Evolutionary conservation across 164 flowering plant genomes (phyloP).

Genomic region (Liriodendron chinense): DNA sequence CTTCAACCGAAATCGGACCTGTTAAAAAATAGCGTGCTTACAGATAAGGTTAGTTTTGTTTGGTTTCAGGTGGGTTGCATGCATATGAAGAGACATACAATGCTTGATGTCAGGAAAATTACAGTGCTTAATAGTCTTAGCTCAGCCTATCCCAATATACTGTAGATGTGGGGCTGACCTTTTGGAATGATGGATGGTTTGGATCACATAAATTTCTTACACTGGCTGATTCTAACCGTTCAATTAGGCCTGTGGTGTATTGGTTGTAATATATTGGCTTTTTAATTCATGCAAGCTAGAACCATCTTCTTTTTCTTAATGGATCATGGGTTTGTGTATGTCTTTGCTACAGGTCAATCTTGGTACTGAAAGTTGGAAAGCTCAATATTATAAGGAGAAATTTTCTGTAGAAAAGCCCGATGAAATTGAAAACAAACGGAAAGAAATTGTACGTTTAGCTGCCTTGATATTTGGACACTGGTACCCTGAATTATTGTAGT

Average conservation of each 20-base stretch:
- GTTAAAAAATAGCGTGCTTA: constrained; percentile 21
- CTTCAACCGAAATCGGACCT: constrained; percentile 24
- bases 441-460: constrained; percentile 22
- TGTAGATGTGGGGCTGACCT: too few relatives aligned
- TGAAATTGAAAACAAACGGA: constrained; percentile 32
- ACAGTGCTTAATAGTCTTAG: too few relatives aligned
- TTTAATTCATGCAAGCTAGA: not conserved
- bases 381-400: constrained; percentile 43
- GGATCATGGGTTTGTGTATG: not conserved
- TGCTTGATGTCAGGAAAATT: too few relatives aligned
- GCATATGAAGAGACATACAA: too few relatives aligned
- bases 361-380: constrained; percentile 39
- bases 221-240: too few relatives aligned
- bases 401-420: constrained; percentile 25
- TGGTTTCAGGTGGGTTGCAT: not conserved
- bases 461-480: not conserved
- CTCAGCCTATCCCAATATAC: too few relatives aligned
- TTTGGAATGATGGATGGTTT: too few relatives aligned
- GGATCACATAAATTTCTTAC: too few relatives aligned
- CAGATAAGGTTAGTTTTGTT: constrained; percentile 22
- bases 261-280: too few relatives aligned
- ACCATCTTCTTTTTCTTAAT: not conserved
- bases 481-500: not conserved
- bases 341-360: constrained; percentile 27
- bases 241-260: too few relatives aligned